Base-by-base conservation (phyloP, 2,329 filamentous ascomycete genomes). In the Aspergillus persii region DNA sequence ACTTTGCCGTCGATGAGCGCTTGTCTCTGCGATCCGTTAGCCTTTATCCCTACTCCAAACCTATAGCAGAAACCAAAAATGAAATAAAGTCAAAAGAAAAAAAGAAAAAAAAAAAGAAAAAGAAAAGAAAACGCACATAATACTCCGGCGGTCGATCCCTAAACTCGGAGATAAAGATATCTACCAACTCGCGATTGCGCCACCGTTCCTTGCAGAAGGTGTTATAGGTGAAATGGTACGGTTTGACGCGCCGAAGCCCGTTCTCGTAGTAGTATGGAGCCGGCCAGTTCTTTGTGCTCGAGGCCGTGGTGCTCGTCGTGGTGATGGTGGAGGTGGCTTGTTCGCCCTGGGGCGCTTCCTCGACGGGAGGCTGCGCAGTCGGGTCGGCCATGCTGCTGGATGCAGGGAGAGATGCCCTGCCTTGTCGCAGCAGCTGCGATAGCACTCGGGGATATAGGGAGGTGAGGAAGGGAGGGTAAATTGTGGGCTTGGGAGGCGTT, bases 171-270 rank as follows among this genome's bases (percentile, higher is more conserved):
- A 88, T 84, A 76, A 97, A 99, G 51, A 99, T 90, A 51, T 97
- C 92, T 54, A 96, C 81, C 50, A 99, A 80, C 61, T 85, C 83
- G 41, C 91, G 84, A 33, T 89, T 91, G 56, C 94, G 85, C 95
- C 95, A 99, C 75, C 95, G 84, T 78, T 96, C 85, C 77, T 98
- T 99, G 81, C 91, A 95, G 78, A 86, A 92, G 0, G 94, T 97
- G 72, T 96, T 96, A 81, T 97, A 97, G 2, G 93, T 97, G 75
- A 84, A 97, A 73, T 95, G 87, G 73, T 99, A 98, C 3, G 94
- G 94, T 48, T 83, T 83, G 33, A 97, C 89, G 63, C 92, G 88
- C 53, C 93, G 88, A 62, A 99, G 79, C 8, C 91, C 92, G 66
- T 89, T 88, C 68, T 96, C 89, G 62, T 96, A 81, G 68, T 89